These are phyloP conservation scores for Mucor irregularis DNA, from an alignment of 371 early-diverging fungal genomes.

Conservation along the genomic window DNA sequence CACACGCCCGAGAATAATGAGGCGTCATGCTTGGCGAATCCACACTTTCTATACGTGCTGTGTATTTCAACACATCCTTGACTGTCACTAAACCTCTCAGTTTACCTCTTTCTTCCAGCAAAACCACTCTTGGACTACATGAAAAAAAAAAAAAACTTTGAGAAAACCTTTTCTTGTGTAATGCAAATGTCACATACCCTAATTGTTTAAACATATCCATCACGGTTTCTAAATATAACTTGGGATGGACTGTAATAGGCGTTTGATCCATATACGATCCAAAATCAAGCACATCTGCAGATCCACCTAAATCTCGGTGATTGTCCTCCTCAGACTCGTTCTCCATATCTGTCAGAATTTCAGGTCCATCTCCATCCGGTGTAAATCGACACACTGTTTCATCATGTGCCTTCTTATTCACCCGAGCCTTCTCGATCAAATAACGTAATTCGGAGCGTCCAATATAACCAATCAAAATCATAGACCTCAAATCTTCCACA, in stretches of 20 bases:
- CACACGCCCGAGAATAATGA: conserved; percentile 13
- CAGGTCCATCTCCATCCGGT: conserved; percentile 39
- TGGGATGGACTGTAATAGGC: conserved; percentile 82
- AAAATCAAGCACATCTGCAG: conserved; percentile 66
- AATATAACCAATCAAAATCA: conserved; percentile 82
- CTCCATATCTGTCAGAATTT: conserved; percentile 20
- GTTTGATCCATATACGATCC: conserved; percentile 80
- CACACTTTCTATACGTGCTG: conserved; percentile 50
- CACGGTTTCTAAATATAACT: conserved; percentile 83
- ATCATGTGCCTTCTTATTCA: conserved; percentile 48
- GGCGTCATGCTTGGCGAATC: conserved; percentile 4
- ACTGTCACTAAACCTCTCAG: conserved; percentile 76
- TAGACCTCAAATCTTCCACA: conserved; percentile 65
- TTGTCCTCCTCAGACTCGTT: conserved; percentile 9
- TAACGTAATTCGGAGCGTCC: conserved; percentile 75
- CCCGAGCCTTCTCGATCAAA: conserved; percentile 58
- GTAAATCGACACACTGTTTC: conserved; percentile 61
- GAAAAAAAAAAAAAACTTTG: too few species aligned
- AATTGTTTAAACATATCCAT: conserved; percentile 91
- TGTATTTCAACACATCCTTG: conserved; percentile 77
- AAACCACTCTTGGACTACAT: conserved; percentile 64
- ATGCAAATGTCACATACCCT: conserved; percentile 53
- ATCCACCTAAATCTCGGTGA: conserved; percentile 31
- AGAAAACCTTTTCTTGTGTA: background rate
- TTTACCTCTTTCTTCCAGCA: conserved; percentile 69